Base-by-base conservation (phyloP, 495 filamentous ascomycete species). In the Neurospora cerealis region DNA sequence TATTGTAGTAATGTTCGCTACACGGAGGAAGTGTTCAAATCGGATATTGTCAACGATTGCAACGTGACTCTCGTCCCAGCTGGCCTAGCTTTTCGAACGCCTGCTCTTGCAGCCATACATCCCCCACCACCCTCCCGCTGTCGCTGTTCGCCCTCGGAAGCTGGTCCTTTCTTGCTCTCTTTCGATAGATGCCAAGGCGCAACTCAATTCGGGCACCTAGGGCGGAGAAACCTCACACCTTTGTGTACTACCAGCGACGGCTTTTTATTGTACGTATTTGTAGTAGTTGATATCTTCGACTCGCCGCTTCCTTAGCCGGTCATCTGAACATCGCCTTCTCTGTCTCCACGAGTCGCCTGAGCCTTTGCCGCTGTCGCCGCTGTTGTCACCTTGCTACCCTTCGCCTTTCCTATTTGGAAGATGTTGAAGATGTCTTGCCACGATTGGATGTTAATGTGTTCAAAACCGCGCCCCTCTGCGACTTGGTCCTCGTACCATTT, bases 401-500 rank as follows among this genome's bases (percentile, higher is more conserved):
- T 44, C 32, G 37, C 42, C 34, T 69, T 72, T 3, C 77, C 76
- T 38, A 82, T 76, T 71, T 74, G 74, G 28, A 79, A 75, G n/a
- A 17, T 1, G 36, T 73, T 75, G 62, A 85, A 76, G 24, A 86
- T 79, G 21, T 70, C 74, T 24, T 81, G 77, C 76, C 79, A 85
- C 19, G 73, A 73, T 4, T 81, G 80, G 19, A 87, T 81, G 28
- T 77, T 74, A 2, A 86, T 75, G 37, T 85, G 83, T 54, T 80
- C 79, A 40, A 76, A 82, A 5, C 75, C 81, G 6, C 85, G 76
- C 0, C 84, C 84, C 70, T 86, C 84, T 1, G 70, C 74, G 54
- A 72, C 54, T 73, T 85, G 82, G 39, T 85, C 80, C 5, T 74
- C 72, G 71, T 86, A 87, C 85, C 85, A 87, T 6, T 83, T 78